These are phyloP conservation scores for Epichloe baconii DNA, from an alignment of 2,329 filamentous ascomycete genomes.

Conservation along the genomic window DNA sequence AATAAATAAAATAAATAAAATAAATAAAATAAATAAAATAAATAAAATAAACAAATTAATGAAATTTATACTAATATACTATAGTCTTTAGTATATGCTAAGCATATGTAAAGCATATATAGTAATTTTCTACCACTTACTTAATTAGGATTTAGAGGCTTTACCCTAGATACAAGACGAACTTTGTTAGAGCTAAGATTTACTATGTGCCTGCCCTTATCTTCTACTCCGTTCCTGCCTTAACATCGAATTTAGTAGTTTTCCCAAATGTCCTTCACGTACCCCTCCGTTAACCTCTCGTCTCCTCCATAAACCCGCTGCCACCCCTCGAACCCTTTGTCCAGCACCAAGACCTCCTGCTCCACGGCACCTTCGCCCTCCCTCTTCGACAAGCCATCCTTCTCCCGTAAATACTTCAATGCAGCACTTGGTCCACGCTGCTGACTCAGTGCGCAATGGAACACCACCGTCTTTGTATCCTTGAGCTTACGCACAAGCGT, in stretches of 20 bases:
- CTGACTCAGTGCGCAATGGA: conserved; percentile 89
- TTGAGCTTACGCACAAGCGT: conserved; percentile 68
- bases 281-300: conserved; percentile 68
- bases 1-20: no score
- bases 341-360: conserved; percentile 71
- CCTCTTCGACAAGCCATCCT: conserved; percentile 34
- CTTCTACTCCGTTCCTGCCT: no score
- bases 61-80: no score
- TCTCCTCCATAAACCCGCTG: conserved; percentile 74
- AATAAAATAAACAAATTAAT: no score
- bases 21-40: no score
- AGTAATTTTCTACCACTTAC: no score
- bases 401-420: conserved; percentile 62
- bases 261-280: conserved; percentile 73
- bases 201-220: background rate
- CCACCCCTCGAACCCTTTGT: conserved; percentile 79
- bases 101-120: no score
- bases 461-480: conserved; percentile 73
- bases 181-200: no score
- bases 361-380: conserved; percentile 14
- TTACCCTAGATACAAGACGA: no score
- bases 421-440: conserved; percentile 80
- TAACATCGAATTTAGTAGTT: conserved; percentile 27
- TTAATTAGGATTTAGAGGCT: no score
- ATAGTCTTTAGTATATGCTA: no score